phyloP scores from a whole-genome alignment of 2,329 filamentous ascomycete genomes.

The Colletotrichum spinosum region DNA sequence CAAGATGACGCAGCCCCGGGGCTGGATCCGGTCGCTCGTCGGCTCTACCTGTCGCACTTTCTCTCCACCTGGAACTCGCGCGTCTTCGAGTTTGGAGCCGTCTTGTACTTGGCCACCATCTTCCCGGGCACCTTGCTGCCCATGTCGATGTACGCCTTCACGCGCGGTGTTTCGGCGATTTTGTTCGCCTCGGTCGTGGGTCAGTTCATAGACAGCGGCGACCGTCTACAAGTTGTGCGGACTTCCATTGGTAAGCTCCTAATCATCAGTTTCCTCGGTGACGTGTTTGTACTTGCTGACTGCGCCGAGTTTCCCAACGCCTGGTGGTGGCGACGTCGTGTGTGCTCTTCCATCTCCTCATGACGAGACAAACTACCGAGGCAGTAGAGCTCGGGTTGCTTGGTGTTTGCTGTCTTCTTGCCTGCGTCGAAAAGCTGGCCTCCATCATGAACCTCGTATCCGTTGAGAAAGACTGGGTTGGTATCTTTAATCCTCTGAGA shows the following conservation, averaged over 20 bases:
- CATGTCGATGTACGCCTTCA: constrained; percentile 64
- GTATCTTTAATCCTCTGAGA: not conserved
- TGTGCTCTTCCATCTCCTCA: constrained; percentile 16
- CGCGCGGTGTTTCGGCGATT: constrained; percentile 24
- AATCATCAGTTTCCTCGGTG: no score
- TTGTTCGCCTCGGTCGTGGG: constrained; percentile 57
- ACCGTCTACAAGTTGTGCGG: constrained; percentile 51
- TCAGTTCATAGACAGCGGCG: constrained; percentile 57
- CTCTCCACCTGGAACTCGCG: constrained; percentile 62
- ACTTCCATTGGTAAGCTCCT: constrained; percentile 44
- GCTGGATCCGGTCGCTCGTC: constrained; percentile 5
- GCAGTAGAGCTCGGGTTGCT: not conserved
- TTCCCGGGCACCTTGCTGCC: constrained; percentile 63
- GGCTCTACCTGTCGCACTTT: constrained; percentile 57
- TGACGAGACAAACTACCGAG: constrained; percentile 15
- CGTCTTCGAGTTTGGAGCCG: constrained; percentile 60
- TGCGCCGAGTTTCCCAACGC: constrained; percentile 40
- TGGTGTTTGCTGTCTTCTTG: constrained; percentile 11
- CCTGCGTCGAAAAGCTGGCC: constrained; percentile 75
- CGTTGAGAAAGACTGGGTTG: constrained; percentile 78
- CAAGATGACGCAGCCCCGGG: not conserved
- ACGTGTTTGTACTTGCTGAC: not conserved
- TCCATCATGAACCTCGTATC: constrained; percentile 74
- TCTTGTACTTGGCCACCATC: constrained; percentile 56
- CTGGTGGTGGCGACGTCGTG: constrained; percentile 32